Evolutionary conservation across 352 stramenopile species (phyloP).

Genomic region (Globisporangium nagaii): DNA sequence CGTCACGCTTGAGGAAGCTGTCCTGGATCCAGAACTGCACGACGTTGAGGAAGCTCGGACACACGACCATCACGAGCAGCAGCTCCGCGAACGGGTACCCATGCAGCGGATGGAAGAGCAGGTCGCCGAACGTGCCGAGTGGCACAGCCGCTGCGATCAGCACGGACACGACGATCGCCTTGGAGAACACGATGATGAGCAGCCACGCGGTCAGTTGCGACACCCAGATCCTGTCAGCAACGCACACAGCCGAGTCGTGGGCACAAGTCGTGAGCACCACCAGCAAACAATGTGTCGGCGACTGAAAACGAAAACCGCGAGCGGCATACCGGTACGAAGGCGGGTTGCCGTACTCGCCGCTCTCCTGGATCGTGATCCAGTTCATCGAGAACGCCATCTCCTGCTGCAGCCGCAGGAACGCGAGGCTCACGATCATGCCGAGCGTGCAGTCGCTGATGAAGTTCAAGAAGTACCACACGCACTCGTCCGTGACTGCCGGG

Average conservation of each 20-base stretch:
- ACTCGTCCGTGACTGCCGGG: conserved; percentile 76
- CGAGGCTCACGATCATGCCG: conserved; percentile 71
- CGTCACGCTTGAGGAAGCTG: conserved; percentile 76
- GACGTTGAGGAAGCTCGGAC: conserved; percentile 80
- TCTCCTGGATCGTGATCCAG: conserved; percentile 72
- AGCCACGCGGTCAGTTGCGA: conserved; percentile 60
- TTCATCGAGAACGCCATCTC: conserved; percentile 68
- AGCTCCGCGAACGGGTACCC: conserved; percentile 67
- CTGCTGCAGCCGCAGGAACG: conserved; percentile 69
- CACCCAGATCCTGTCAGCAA: conserved; percentile 35
- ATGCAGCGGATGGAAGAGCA: conserved; percentile 58
- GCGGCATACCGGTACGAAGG: conserved; percentile 52
- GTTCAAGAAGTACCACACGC: conserved; percentile 85
- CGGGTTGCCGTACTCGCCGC: conserved; percentile 68
- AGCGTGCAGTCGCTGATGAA: conserved; percentile 77
- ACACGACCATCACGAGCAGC: conserved; percentile 76
- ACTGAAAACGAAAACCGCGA: not conserved
- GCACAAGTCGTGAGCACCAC: not conserved
- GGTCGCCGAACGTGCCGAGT: conserved; percentile 49
- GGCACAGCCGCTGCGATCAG: conserved; percentile 44
- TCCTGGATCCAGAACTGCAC: conserved; percentile 87
- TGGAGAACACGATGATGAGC: conserved; percentile 74
- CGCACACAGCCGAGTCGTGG: too few species aligned
- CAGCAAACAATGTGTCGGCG: too few species aligned
- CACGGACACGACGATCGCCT: conserved; percentile 70